Percentiles rank a stretch among this genome's conserved stretches.
Conservation (phyloP, 2,329 filamentous ascomycete genomes). For the Talaromyces funiculosus region DNA sequence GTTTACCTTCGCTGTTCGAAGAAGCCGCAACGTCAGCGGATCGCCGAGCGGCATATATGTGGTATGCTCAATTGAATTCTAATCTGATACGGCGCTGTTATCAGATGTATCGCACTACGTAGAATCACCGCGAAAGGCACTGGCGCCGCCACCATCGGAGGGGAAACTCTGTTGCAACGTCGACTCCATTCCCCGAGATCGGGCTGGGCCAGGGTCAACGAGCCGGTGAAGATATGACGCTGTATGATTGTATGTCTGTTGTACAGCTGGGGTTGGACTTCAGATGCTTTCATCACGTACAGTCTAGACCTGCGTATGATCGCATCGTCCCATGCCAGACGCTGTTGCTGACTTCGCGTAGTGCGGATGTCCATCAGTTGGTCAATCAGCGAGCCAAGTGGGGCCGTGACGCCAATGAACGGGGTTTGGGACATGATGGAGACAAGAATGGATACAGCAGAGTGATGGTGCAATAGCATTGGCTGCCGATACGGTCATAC, state of each 20-base stretch:
- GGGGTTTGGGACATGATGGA: background rate
- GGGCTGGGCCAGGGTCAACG: no score
- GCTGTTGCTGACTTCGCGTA: background rate
- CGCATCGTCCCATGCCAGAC: background rate
- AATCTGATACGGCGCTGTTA: background rate
- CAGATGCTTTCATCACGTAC: background rate
- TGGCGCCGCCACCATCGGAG: background rate
- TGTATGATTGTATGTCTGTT: background rate
- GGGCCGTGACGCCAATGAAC: background rate
- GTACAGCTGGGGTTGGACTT: no score
- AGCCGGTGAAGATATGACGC: background rate
- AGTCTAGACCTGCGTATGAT: background rate
- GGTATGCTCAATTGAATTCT: no score
- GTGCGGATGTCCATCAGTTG: background rate
- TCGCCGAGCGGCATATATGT: no score
- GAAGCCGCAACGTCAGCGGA: background rate
- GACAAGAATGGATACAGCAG: background rate
- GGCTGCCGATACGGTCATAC: background rate
- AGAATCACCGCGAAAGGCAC: background rate
- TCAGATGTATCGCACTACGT: no score
- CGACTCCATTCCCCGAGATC: background rate
- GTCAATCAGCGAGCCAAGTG: background rate
- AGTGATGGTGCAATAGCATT: background rate
- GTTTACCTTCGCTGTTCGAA: no score
- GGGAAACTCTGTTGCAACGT: background rate